These are phyloP conservation scores for Magnusiomyces sp. DNA, from an alignment of 1,139 yeast species.

Conservation along the genomic window DNA sequence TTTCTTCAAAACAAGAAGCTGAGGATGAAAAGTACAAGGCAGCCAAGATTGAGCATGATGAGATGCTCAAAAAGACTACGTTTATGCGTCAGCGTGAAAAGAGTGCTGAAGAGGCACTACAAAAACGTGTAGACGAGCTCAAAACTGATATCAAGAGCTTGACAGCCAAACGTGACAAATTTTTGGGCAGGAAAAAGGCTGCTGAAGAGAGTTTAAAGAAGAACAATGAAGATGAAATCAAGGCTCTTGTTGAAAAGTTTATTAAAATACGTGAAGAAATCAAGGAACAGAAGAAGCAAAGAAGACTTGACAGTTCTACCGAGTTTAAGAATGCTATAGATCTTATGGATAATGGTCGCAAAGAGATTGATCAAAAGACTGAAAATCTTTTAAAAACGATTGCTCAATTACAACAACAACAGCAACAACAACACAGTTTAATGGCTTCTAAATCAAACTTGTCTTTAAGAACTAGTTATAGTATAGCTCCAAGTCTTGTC, in stretches of 20 bases:
- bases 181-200: constrained; percentile 19
- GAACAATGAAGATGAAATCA: constrained; percentile 16
- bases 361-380: constrained; percentile 20
- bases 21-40: constrained; percentile 16
- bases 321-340: constrained; percentile 31
- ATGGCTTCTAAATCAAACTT: not conserved
- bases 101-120: constrained; percentile 13
- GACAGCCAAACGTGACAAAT: constrained; percentile 21
- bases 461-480: not conserved
- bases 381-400: constrained; percentile 3
- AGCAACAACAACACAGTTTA: constrained; percentile 5
- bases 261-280: constrained; percentile 15
- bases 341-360: constrained; percentile 30
- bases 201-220: constrained; percentile 18
- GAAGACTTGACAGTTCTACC: constrained; percentile 22
- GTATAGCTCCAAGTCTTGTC: not conserved
- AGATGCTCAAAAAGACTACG: constrained; percentile 12
- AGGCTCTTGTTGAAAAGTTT: constrained; percentile 12
- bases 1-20: constrained; percentile 17
- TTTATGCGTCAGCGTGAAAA: constrained; percentile 16
- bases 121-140: constrained; percentile 17
- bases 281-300: constrained; percentile 17
- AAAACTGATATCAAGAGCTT: constrained; percentile 19
- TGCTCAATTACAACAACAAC: not conserved
- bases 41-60: constrained; percentile 19